Evolutionary conservation across 2,329 filamentous ascomycete species (phyloP), one percentile per base, ranked within the genome.

Genomic region (Pseudogymnoascus sp.): DNA sequence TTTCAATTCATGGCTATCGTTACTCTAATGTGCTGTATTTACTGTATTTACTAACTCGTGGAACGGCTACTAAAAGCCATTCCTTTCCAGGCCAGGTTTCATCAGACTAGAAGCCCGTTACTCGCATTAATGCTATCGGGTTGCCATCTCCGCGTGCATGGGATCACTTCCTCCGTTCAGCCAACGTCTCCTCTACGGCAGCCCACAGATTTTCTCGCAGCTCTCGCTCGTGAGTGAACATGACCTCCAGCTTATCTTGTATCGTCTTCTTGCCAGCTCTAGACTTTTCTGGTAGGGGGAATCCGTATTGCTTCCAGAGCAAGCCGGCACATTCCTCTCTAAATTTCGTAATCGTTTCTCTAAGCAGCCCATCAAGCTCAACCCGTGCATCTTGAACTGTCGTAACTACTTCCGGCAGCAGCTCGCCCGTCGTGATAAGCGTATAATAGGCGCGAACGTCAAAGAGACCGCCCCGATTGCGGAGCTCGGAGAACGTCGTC

Each of bases 341-440:
- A 65, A 88, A 87, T 1, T 79, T 80, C 42, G 83, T 85, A 62
- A 88, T 88, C 60, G 81, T 83, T 71, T 85, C 82, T 61, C 86
- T 77, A 26, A 88, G 74, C 65, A 87, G 73, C 68, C 86, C 84
- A 67, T 88, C 86, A 63, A 88, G 73, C 71, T 87, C 84, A 74
- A 87, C 85, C 66, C 82, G 83, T 69, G 85, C 86, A 68, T 87
- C 85, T 64, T 86, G 74, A 10, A 73, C 42, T 31, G 70, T 72
- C 63, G 77, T 79, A 1, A 79, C 77, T 9, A 73, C 72, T 33
- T 70, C 71, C 10, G 72, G 74, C 35, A 69, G 67, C 17, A 78
- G 33, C 68, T 71, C 60, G 64, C 73, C 66, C 73, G 73, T 64
- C 70, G 76, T 50, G 74, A 80, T 78, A 78, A 84, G 44, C 6